Evolutionary conservation across 2,329 filamentous ascomycete genomes (phyloP), one percentile per base, ranked within the genome.

Genomic region (Apiospora malaysiana): DNA sequence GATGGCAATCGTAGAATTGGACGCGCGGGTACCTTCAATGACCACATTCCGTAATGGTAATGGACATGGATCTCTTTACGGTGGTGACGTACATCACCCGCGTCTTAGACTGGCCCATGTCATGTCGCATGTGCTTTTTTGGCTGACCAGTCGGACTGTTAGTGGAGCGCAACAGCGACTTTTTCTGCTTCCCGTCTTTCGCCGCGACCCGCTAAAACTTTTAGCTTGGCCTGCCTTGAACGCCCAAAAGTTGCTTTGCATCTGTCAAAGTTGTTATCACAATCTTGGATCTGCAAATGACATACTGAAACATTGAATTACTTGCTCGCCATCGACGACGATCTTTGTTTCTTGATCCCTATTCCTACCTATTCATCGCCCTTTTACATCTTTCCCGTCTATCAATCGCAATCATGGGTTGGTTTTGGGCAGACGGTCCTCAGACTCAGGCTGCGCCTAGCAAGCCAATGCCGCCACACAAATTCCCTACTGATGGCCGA

Each of bases 401-500:
- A 83, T 85, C 86, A 88, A 87, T 45, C 73, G 65, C 42, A 67
- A 73, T 47, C 71, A 91, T 90, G 89, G 89, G 89, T 75, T 90
- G 88, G 88, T 91, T 91, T 76, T 91, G 89, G 89, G 86, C 88
- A 72, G 88, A 90, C 73, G 73, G 81, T 65, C 77, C 84, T 70
- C 75, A 81, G 25, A 72, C 80, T 18, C n/a, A 47, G 73, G 68
- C 27, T 21, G 71, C 69, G 66, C 72, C 71, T 70, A 73, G 74
- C 46, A 75, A 71, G 73, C 71, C 74, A 72, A 72, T 72, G 70
- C 75, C 77, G 49, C 78, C 77, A 70, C 75, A 77, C 65, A 43
- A 66, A n/a, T 73, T 74, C 70, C 49, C 71, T 66, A 71, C 77
- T 74, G 77, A 76, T 63, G 74, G 76, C 66, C 77, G 74, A 72